Percentiles rank a stretch among this genome's conserved stretches.
phyloP scores from a whole-genome alignment of 352 stramenopile genomes.

The Elongisporangium senticosum region DNA sequence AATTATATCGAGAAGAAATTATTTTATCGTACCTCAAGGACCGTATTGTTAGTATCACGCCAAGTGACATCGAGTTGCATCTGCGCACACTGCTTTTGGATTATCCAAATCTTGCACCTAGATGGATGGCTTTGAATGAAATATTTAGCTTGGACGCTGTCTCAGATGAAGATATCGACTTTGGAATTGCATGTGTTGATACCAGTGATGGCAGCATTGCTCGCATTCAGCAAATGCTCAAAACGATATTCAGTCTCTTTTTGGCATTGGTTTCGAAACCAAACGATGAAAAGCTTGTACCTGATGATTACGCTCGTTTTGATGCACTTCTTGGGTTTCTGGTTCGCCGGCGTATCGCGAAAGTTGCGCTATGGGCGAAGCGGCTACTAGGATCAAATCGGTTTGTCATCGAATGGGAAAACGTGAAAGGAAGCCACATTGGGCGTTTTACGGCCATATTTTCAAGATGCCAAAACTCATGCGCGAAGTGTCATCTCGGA shows the following conservation, averaged over 20 bases:
- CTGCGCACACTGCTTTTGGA: slow-evolving; percentile 8
- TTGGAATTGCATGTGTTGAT: slow-evolving; percentile 11
- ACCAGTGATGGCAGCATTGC: not conserved
- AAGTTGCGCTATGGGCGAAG: slow-evolving; percentile 26
- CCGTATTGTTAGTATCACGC: slow-evolving; percentile 1
- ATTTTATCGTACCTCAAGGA: slow-evolving; percentile 14
- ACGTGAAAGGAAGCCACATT: slow-evolving; percentile 19
- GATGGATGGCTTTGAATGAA: slow-evolving; percentile 13
- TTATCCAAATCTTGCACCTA: slow-evolving; percentile 13
- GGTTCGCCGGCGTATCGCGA: slow-evolving; percentile 26
- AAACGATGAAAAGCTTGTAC: slow-evolving; percentile 15
- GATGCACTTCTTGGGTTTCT: slow-evolving; percentile 31
- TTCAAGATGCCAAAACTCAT: slow-evolving; percentile 25
- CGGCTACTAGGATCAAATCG: slow-evolving; percentile 17
- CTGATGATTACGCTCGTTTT: slow-evolving; percentile 20
- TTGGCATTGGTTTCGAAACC: slow-evolving; percentile 14
- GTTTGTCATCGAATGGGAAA: slow-evolving; percentile 29
- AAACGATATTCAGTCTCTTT: slow-evolving; percentile 19
- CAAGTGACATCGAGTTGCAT: not conserved
- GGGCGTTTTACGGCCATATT: slow-evolving; percentile 19
- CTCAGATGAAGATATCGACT: slow-evolving; percentile 22
- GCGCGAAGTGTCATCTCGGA: slow-evolving; percentile 25
- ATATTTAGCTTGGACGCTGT: slow-evolving; percentile 13
- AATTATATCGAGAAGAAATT: slow-evolving; percentile 8
- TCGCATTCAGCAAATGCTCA: slow-evolving; percentile 6